phyloP scores from a whole-genome alignment of 2,329 filamentous ascomycete species.

The Seiridium unicorne region DNA sequence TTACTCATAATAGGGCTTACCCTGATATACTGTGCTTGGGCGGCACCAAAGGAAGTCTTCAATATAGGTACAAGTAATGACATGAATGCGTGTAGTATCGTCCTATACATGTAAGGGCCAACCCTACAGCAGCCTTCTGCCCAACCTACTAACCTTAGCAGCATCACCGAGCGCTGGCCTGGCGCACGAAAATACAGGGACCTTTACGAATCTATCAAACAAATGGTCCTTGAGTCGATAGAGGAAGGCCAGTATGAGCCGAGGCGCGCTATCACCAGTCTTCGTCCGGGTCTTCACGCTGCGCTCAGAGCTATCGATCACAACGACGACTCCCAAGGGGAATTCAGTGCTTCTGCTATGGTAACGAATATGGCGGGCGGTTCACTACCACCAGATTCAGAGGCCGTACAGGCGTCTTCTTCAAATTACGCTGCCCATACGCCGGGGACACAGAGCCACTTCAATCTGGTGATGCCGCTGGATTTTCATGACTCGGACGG shows the following conservation, averaged over 20 bases:
- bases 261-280: slow-evolving; percentile 1
- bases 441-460: not conserved
- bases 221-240: slow-evolving; percentile 10
- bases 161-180: slow-evolving; percentile 18
- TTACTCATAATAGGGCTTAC: slow-evolving; percentile 18
- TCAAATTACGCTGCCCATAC: not conserved
- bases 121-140: not conserved
- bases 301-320: slow-evolving; percentile 1
- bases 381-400: not conserved
- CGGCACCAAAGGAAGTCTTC: slow-evolving; percentile 17
- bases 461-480: slow-evolving; percentile 3
- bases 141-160: not conserved
- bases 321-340: not conserved
- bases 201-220: slow-evolving; percentile 10
- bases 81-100: slow-evolving; percentile 24
- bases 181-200: slow-evolving; percentile 9
- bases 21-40: slow-evolving; percentile 29
- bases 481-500: slow-evolving; percentile 8
- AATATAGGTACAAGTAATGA: slow-evolving; percentile 20
- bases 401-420: not conserved
- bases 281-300: slow-evolving; percentile 4
- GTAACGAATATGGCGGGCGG: slow-evolving; percentile 9
- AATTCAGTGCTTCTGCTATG: slow-evolving; percentile 8
- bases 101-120: slow-evolving; percentile 15
- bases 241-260: slow-evolving; percentile 9